Evolutionary conservation across 176 grass and related monocot genomes (phyloP), one percentile per base, ranked within the genome.

Genomic region (Oryza officinalis): DNA sequence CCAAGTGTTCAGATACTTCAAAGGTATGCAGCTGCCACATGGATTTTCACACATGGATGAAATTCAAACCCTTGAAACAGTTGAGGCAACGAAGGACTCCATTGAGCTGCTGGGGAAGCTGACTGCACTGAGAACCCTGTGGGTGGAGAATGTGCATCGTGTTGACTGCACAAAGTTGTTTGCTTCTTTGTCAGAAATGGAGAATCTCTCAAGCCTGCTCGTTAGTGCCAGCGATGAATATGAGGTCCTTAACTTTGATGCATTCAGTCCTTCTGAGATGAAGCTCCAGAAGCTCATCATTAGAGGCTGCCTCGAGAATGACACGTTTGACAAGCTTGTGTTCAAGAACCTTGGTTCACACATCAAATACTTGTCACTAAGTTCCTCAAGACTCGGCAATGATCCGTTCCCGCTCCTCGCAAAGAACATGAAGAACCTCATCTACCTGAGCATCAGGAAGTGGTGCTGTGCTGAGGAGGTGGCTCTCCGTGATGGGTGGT

Each of bases 381-480:
- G 66, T 20, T 69, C 66, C 66, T 69, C 66, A 8, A 69, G 7
- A 11, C 1, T 22, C 3, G 66, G 66, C 31, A 2, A 31, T 35
- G 66, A 69, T 10, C 66, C 66, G 10, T 0, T 69, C 17, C 66
- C 4, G 3, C 66, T 37, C 15, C 66, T 69, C 4, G 66, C 66
- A 20, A 9, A 3, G 15, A 1, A 69, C 18, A 37, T 69, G 18
- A 17, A 17, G 10, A 38, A 69, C 31, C 66, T 69, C 66, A 69
- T 69, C 17, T 69, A 69, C 32, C 66, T 69, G 31, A 69, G 66
- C 66, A 69, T 69, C 32, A 15, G 66, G 8, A 69, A 69, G 33
- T 69, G 66, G 66, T 69, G 66, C 66, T 69, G 66, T 15, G 7
- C 66, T 22, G 31, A 69, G 17, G 31, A 69, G 32, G 20, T 69